These are phyloP conservation scores for Alternaria burnsii DNA, from an alignment of 2,329 filamentous ascomycete species.

Conservation along the genomic window DNA sequence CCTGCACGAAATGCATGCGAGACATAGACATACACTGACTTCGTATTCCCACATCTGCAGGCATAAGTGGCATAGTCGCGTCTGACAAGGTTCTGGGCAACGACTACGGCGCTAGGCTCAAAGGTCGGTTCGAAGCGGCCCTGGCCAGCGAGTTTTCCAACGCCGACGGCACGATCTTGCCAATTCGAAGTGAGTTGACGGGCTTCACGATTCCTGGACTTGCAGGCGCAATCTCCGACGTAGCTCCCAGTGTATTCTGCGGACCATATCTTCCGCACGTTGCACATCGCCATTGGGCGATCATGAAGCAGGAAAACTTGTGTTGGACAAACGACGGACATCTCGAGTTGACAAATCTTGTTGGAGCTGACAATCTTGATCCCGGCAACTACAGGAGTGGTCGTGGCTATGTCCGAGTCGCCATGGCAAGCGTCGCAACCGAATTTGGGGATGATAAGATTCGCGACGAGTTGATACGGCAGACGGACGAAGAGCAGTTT, in stretches of 20 bases:
- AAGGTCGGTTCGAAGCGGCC: slow-evolving; percentile 16
- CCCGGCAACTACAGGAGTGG: background rate
- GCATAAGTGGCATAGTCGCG: no score
- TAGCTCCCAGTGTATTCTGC: slow-evolving; percentile 16
- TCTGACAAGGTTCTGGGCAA: no score
- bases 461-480: slow-evolving; percentile 1
- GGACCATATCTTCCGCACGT: background rate
- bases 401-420: background rate
- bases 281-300: background rate
- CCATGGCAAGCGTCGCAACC: slow-evolving; percentile 20
- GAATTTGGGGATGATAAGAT: slow-evolving; percentile 27
- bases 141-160: slow-evolving; percentile 28
- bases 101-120: background rate
- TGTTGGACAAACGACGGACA: background rate
- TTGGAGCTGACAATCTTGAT: background rate
- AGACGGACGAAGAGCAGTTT: background rate
- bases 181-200: slow-evolving; percentile 28
- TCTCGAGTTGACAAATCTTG: slow-evolving; percentile 2
- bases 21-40: no score
- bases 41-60: no score
- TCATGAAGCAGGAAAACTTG: background rate
- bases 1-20: no score
- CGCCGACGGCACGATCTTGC: slow-evolving; percentile 25
- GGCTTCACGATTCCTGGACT: slow-evolving; percentile 31
- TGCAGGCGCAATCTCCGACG: slow-evolving; percentile 22